Evolutionary conservation across 192 early-diverging fungal species (phyloP).

Genomic region (Chytriomyces sp.): DNA sequence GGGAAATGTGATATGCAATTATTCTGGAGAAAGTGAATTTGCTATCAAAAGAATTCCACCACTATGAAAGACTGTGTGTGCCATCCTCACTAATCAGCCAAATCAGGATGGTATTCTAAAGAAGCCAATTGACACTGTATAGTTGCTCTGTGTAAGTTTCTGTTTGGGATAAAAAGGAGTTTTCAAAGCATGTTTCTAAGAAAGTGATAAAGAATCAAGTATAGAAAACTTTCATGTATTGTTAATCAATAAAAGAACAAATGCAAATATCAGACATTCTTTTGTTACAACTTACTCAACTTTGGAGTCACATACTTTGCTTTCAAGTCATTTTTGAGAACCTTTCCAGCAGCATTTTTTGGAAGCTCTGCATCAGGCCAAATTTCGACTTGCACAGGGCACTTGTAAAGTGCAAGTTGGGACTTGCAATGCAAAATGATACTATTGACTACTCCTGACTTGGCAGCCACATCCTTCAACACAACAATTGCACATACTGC

Average conservation of each 20-base stretch:
- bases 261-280: neutral
- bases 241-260: too few relatives aligned
- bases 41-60: too few relatives aligned
- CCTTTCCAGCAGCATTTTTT: constrained; percentile 16
- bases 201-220: neutral
- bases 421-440: constrained; percentile 8
- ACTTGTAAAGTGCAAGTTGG: constrained; percentile 19
- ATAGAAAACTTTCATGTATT: too few relatives aligned
- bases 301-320: neutral
- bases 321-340: constrained; percentile 9
- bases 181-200: neutral
- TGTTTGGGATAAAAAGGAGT: neutral
- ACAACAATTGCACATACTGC: constrained; percentile 30
- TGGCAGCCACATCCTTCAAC: neutral
- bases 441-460: neutral
- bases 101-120: too few relatives aligned
- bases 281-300: neutral
- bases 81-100: too few relatives aligned
- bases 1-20: too few relatives aligned
- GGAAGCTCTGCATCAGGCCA: neutral
- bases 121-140: neutral
- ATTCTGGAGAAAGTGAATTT: too few relatives aligned
- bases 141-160: neutral
- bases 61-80: too few relatives aligned
- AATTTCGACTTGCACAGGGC: constrained; percentile 13